These are phyloP conservation scores for Cephalotrichum gorgonifer DNA, from an alignment of 2,329 filamentous ascomycete genomes.

Conservation along the genomic window DNA sequence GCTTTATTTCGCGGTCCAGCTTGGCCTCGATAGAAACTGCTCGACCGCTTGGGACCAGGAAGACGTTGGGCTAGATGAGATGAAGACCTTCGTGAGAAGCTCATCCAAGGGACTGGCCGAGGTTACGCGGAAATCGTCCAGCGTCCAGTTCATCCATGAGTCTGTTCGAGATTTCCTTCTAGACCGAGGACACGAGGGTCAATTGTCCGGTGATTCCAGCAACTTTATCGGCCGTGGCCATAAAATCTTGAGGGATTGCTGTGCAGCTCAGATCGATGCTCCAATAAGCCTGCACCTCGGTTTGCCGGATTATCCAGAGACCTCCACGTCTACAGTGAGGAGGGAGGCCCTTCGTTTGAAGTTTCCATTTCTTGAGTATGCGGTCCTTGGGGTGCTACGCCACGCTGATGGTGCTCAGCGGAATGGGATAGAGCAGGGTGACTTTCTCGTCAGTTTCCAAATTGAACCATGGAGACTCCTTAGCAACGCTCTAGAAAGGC, in stretches of 20 bases:
- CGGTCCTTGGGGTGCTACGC: background rate
- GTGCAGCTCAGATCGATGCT: background rate
- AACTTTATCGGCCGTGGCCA: background rate
- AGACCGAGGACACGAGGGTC: background rate
- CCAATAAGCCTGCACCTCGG: background rate
- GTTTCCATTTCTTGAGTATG: background rate
- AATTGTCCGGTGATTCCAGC: background rate
- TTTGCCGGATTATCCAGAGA: background rate
- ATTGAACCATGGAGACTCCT: background rate
- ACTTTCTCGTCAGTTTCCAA: background rate
- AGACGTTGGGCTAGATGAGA: background rate
- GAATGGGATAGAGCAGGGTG: background rate
- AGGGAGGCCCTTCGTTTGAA: background rate
- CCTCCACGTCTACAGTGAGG: background rate
- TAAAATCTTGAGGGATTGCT: background rate
- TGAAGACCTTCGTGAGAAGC: background rate
- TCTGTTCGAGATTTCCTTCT: background rate
- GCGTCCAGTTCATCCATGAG: background rate
- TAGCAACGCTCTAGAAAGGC: background rate
- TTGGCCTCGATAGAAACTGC: background rate
- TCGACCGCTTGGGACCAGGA: background rate
- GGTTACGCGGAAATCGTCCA: background rate
- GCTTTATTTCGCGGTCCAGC: background rate
- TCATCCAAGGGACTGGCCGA: background rate
- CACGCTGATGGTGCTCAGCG: background rate